These are phyloP conservation scores for Trichoderma parareesei DNA, from an alignment of 495 filamentous ascomycete genomes.

Conservation along the genomic window DNA sequence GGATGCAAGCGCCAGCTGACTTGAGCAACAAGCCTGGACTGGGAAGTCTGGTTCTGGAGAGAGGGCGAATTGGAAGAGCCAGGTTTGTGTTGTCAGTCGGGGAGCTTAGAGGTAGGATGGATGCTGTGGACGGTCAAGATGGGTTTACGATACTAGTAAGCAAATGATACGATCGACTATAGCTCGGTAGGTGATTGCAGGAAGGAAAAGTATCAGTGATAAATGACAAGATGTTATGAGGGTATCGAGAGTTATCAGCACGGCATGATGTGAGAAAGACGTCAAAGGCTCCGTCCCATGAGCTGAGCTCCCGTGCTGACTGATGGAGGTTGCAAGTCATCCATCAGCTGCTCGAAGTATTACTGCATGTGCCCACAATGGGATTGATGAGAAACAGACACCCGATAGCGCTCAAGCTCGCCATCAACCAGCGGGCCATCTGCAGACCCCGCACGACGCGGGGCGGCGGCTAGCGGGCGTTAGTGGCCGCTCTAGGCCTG, in stretches of 20 bases:
- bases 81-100: neutral
- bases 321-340: neutral
- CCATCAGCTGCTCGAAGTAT: neutral
- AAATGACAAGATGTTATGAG: neutral
- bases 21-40: neutral
- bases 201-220: neutral
- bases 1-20: neutral
- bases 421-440: neutral
- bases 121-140: no score
- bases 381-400: no score
- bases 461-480: neutral
- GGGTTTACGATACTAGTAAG: no score
- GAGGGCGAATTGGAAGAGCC: neutral
- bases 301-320: neutral
- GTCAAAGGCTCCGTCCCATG: neutral
- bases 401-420: neutral
- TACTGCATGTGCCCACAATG: neutral
- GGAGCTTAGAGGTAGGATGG: no score
- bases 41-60: neutral
- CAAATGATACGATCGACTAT: no score
- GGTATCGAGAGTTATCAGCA: neutral
- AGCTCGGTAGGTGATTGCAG: no score
- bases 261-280: conserved; percentile 3
- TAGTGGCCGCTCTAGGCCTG: neutral
- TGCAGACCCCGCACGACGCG: neutral